A percentile compares a stretch with the other conserved stretches of the same genome.
phyloP scores from a whole-genome alignment of 2,329 filamentous ascomycete genomes.

The Beauveria asiatica region DNA sequence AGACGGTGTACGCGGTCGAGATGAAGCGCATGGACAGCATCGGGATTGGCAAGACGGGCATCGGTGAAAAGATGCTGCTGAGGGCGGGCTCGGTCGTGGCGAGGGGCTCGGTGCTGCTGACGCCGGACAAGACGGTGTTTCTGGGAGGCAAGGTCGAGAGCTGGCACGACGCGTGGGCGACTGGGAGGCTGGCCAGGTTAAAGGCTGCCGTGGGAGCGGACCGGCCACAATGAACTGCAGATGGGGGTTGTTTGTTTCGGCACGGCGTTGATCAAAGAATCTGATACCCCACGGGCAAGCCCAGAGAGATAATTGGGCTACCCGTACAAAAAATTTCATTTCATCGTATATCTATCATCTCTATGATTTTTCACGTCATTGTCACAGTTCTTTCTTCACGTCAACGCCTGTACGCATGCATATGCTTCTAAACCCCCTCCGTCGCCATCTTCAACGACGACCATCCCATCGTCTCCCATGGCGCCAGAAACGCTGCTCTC shows the following conservation, averaged over 20 bases:
- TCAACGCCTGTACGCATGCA: neutral
- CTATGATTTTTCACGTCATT: neutral
- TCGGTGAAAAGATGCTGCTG: slow-evolving; percentile 77
- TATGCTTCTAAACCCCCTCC: slow-evolving; percentile 12
- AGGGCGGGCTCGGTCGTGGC: slow-evolving; percentile 56
- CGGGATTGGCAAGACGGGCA: slow-evolving; percentile 53
- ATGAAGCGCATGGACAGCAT: slow-evolving; percentile 57
- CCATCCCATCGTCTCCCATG: slow-evolving; percentile 67
- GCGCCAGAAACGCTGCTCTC: slow-evolving; percentile 67
- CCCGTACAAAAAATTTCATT: neutral
- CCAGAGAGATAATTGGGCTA: neutral
- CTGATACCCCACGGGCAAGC: neutral
- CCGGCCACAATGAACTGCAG: neutral
- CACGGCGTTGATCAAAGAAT: neutral
- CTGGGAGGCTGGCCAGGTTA: slow-evolving; percentile 60
- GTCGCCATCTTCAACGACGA: slow-evolving; percentile 35
- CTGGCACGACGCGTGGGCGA: slow-evolving; percentile 70
- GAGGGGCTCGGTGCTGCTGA: slow-evolving; percentile 70
- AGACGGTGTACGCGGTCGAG: slow-evolving; percentile 64
- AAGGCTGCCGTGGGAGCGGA: slow-evolving; percentile 46
- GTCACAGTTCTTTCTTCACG: neutral
- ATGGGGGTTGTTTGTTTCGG: neutral
- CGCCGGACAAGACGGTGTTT: slow-evolving; percentile 57
- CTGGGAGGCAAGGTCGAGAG: slow-evolving; percentile 83
- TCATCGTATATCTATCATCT: neutral